Evolutionary conservation across 2,329 filamentous ascomycete species (phyloP).

Genomic region (Colletotrichum scovillei): DNA sequence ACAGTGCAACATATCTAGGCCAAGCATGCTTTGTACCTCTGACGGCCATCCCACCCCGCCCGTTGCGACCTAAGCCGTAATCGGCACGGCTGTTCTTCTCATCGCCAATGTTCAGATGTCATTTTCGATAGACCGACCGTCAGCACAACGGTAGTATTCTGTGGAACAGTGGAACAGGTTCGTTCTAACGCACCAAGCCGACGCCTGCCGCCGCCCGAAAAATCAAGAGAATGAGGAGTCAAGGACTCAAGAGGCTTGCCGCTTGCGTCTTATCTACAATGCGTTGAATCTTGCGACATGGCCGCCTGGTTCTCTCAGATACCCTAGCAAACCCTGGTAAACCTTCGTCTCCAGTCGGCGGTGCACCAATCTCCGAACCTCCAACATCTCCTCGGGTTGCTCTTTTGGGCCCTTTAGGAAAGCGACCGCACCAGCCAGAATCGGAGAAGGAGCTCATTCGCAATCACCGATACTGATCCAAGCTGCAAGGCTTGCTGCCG

Average conservation of each 20-base stretch:
- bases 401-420: neutral
- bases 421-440: neutral
- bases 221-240: neutral
- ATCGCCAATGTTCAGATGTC: conserved; percentile 14
- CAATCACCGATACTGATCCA: neutral
- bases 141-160: conserved; percentile 5
- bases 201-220: neutral
- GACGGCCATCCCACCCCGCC: neutral
- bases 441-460: neutral
- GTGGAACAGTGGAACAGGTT: conserved; percentile 1
- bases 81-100: neutral
- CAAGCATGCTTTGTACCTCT: neutral
- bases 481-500: neutral
- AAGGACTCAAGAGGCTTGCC: neutral
- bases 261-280: neutral
- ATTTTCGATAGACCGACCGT: conserved; percentile 4
- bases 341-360: conserved; percentile 26
- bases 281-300: neutral
- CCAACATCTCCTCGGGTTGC: conserved; percentile 16
- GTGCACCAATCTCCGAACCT: conserved; percentile 28
- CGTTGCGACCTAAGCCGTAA: conserved; percentile 17
- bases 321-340: conserved; percentile 20
- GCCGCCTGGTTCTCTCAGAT: neutral
- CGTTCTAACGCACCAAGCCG: neutral
- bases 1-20: neutral